phyloP scores from a whole-genome alignment of 345 rosid genomes.

The Pseudoturritis turrita region DNA sequence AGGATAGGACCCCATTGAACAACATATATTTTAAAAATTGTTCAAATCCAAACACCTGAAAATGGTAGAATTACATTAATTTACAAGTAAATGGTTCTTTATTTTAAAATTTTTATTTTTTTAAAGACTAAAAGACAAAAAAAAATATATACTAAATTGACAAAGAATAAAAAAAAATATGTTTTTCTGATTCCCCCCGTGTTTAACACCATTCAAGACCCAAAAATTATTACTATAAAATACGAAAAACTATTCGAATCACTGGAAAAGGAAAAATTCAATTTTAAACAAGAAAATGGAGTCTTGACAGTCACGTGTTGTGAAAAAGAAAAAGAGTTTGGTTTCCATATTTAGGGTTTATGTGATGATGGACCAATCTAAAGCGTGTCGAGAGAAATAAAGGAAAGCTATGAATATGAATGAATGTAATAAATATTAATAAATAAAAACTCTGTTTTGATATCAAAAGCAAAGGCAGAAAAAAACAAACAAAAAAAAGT shows the following conservation, averaged over 20 bases:
- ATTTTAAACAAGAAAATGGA: slow-evolving; percentile 30
- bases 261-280: not conserved
- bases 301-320: slow-evolving; percentile 32
- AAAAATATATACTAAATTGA: not conserved
- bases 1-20: slow-evolving; percentile 14
- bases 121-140: not conserved
- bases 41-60: slow-evolving; percentile 22
- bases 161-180: slow-evolving; percentile 10
- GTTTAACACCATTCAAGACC: slow-evolving; percentile 2
- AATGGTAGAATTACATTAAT: not conserved
- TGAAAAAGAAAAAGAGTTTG: slow-evolving; percentile 23
- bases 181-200: slow-evolving; percentile 3
- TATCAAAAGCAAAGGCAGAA: slow-evolving; percentile 22
- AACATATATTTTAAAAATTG: not conserved
- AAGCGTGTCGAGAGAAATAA: slow-evolving; percentile 35
- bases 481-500: not conserved
- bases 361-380: slow-evolving; percentile 38
- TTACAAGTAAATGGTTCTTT: not conserved
- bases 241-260: not conserved
- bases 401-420: slow-evolving; percentile 36
- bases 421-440: too few species aligned
- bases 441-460: not conserved
- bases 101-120: not conserved
- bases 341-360: slow-evolving; percentile 25
- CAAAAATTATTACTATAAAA: not conserved